phyloP scores from a whole-genome alignment of 148 eudicot species.

The Dianthus caryophyllus region DNA sequence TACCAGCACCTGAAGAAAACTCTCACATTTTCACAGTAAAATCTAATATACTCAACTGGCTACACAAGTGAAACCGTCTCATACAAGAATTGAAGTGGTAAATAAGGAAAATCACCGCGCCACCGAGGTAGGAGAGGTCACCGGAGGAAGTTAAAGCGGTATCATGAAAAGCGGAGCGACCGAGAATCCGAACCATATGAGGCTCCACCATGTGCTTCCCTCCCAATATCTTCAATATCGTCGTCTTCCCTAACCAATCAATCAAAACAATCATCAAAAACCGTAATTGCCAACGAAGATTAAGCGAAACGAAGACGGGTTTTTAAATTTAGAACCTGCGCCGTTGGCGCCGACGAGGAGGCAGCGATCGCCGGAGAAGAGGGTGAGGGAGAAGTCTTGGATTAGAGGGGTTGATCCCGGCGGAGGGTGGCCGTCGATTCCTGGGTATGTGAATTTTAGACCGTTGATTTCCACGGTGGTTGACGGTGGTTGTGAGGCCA shows the following conservation, averaged over 20 bases:
- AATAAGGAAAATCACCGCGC: constrained; percentile 51
- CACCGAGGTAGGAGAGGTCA: constrained; percentile 83
- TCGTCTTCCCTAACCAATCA: constrained; percentile 59
- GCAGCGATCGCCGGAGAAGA: constrained; percentile 65
- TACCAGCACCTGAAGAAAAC: too few species aligned
- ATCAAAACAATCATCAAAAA: neutral
- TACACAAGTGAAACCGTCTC: too few species aligned
- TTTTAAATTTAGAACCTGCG: constrained; percentile 44
- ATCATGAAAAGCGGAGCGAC: constrained; percentile 92
- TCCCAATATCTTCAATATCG: constrained; percentile 84
- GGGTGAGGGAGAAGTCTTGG: constrained; percentile 52
- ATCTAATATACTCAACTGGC: too few species aligned
- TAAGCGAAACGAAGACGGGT: neutral
- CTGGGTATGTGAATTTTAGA: constrained; percentile 86
- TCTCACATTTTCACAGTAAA: too few species aligned
- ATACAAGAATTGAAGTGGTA: too few species aligned
- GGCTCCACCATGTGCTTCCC: constrained; percentile 98
- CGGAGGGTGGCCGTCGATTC: constrained; percentile 94
- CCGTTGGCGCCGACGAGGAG: constrained; percentile 97
- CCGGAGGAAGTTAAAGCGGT: constrained; percentile 82
- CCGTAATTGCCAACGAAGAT: neutral
- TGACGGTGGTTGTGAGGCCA: constrained; percentile 28
- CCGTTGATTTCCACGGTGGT: constrained; percentile 60
- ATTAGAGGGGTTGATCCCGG: constrained; percentile 84
- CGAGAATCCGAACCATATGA: constrained; percentile 77